phyloP scores from a whole-genome alignment of 805 yeast genomes.

The Kodamaea hsintzibuensis region DNA sequence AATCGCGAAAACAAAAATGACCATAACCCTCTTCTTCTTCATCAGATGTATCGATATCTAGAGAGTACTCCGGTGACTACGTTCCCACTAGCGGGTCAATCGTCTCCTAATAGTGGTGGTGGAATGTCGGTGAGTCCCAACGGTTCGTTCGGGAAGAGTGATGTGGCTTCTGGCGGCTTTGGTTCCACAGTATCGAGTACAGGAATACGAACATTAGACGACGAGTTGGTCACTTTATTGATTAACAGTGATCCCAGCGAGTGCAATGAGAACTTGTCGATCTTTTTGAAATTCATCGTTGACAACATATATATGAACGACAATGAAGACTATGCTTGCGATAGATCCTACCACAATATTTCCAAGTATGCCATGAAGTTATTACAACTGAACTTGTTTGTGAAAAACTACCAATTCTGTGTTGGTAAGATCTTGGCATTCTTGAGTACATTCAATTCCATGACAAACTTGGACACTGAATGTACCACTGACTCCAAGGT shows the following conservation, averaged over 20 bases:
- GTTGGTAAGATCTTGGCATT: conserved; percentile 40
- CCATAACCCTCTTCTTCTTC: not conserved
- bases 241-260: conserved; percentile 41
- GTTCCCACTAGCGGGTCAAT: conserved; percentile 5
- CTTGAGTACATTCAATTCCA: conserved; percentile 26
- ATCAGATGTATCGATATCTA: not conserved
- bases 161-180: not conserved
- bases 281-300: conserved; percentile 32
- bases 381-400: conserved; percentile 38
- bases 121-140: not conserved
- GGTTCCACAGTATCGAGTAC: not conserved
- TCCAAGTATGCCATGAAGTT: conserved; percentile 36
- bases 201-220: conserved; percentile 6
- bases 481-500: conserved; percentile 10
- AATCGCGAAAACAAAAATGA: not conserved
- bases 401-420: conserved; percentile 37
- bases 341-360: conserved; percentile 29
- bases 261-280: conserved; percentile 40
- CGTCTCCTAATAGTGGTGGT: not conserved
- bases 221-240: conserved; percentile 21
- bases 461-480: conserved; percentile 8
- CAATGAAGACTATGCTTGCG: conserved; percentile 7
- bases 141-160: not conserved
- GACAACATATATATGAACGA: conserved; percentile 27
- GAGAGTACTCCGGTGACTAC: conserved; percentile 5